Conservation (phyloP, 768 basidiomycete genomes). For the Leucogyrophana mollusca region DNA sequence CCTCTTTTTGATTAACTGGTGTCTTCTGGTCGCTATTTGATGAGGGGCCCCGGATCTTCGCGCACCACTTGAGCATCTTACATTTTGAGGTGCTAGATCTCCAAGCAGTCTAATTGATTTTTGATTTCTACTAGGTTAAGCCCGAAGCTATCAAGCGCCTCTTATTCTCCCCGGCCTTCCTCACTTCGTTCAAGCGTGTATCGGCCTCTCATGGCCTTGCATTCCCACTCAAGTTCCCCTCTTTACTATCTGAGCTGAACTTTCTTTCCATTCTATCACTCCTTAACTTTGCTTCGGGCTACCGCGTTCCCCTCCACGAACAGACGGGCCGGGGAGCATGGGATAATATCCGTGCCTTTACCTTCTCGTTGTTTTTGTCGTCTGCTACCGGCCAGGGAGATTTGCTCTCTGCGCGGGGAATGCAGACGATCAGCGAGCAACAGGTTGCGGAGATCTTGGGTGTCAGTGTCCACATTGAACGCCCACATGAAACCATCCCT, state of each 20-base stretch:
- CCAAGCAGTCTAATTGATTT: constrained; percentile 8
- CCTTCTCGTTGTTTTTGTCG: constrained; percentile 69
- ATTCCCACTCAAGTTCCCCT: constrained; percentile 79
- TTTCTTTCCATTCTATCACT: constrained; percentile 75
- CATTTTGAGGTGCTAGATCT: constrained; percentile 1
- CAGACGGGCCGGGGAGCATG: constrained; percentile 79
- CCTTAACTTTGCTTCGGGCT: constrained; percentile 83
- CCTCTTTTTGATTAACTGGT: neutral
- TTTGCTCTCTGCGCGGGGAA: constrained; percentile 65
- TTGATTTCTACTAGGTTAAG: constrained; percentile 46
- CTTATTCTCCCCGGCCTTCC: constrained; percentile 63
- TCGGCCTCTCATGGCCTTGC: constrained; percentile 66
- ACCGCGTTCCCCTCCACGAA: constrained; percentile 68
- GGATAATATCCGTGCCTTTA: constrained; percentile 76
- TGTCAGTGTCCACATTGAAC: constrained; percentile 67
- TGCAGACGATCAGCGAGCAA: constrained; percentile 48
- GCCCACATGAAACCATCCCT: constrained; percentile 63
- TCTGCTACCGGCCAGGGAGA: constrained; percentile 55
- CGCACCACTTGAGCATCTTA: neutral
- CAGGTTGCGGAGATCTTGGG: constrained; percentile 75
- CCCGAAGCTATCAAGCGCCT: constrained; percentile 57
- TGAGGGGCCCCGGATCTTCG: neutral
- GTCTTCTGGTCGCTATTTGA: neutral
- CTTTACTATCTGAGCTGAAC: constrained; percentile 73
- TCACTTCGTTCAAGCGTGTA: constrained; percentile 57